Conservation (phyloP, 192 early-diverging fungal species). For the Geosiphon pyriformis region DNA sequence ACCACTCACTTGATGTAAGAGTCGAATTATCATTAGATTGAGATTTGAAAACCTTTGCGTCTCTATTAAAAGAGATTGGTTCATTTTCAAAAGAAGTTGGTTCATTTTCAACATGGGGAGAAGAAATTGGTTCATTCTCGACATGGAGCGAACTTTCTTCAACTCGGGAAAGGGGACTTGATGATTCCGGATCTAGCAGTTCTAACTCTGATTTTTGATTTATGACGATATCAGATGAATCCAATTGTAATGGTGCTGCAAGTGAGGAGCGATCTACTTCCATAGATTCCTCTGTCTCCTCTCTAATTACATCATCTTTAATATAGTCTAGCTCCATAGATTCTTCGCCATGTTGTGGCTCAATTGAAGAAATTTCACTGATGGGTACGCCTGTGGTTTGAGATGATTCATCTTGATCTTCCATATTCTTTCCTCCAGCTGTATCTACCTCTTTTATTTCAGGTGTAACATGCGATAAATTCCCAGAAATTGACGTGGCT, state of each 20-base stretch:
- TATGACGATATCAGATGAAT: background rate
- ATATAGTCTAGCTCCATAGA: background rate
- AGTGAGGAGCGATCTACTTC: background rate
- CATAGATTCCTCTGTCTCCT: background rate
- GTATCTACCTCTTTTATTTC: no score
- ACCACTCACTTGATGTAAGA: slow-evolving; percentile 35
- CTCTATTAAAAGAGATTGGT: slow-evolving; percentile 19
- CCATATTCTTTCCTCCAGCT: no score
- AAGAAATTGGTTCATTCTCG: no score
- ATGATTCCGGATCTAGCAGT: no score
- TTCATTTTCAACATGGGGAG: no score
- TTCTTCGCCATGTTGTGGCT: background rate
- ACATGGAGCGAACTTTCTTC: no score
- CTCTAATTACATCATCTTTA: background rate
- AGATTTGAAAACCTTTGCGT: slow-evolving; percentile 50
- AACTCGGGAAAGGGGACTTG: no score
- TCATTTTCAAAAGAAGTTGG: no score
- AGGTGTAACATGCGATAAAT: no score
- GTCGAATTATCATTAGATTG: slow-evolving; percentile 37
- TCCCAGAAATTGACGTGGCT: no score
- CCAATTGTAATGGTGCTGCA: background rate
- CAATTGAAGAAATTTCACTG: background rate
- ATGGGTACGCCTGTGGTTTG: background rate
- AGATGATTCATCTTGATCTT: no score
- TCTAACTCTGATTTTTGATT: no score